phyloP scores from a whole-genome alignment of 306 rosid genomes.

The Betula pendula region DNA sequence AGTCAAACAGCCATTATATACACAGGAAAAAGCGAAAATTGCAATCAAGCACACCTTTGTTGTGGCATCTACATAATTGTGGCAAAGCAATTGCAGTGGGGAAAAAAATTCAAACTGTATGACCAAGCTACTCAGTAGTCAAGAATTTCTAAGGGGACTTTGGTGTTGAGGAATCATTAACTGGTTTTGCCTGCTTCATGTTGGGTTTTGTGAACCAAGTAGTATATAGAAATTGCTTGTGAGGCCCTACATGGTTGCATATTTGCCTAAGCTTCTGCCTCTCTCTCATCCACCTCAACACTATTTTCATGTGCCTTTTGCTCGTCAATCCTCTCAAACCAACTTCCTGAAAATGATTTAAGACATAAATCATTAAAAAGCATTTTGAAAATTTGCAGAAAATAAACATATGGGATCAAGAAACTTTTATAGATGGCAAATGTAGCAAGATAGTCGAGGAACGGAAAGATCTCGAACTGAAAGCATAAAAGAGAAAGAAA shows the following conservation, averaged over 20 bases:
- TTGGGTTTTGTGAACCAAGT: slow-evolving; percentile 73
- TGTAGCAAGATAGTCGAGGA: not conserved
- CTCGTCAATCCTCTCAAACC: slow-evolving; percentile 77
- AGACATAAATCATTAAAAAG: not conserved
- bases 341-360: slow-evolving; percentile 51
- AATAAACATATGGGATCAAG: not conserved
- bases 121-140: slow-evolving; percentile 14
- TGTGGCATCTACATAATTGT: not conserved
- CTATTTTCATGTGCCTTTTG: slow-evolving; percentile 85
- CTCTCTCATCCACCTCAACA: slow-evolving; percentile 94
- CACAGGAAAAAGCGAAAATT: not conserved
- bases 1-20: not conserved
- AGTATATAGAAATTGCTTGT: slow-evolving; percentile 83
- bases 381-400: not conserved
- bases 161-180: slow-evolving; percentile 34
- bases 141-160: slow-evolving; percentile 30
- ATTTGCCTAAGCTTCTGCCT: slow-evolving; percentile 77
- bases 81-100: not conserved
- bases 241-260: slow-evolving; percentile 79
- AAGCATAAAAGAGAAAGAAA: not conserved
- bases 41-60: not conserved
- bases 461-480: not conserved
- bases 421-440: not conserved
- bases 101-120: not conserved
- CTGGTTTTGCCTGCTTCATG: slow-evolving; percentile 30